phyloP scores from a whole-genome alignment of 768 basidiomycete genomes.

The Trametes coccinea region DNA sequence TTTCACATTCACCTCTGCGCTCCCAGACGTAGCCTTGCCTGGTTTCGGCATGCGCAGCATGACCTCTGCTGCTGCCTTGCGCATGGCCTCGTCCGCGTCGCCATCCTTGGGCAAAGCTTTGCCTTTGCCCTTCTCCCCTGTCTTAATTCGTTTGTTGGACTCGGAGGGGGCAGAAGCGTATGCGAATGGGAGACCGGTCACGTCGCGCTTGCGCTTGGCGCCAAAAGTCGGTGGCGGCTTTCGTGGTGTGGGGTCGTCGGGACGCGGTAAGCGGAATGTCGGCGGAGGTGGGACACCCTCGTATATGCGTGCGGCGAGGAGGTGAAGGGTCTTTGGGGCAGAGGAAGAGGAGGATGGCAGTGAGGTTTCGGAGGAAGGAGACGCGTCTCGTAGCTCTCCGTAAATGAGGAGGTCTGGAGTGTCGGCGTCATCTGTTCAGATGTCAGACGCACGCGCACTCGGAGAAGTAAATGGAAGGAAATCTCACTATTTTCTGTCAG shows the following conservation, averaged over 20 bases:
- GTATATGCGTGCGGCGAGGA: conserved; percentile 60
- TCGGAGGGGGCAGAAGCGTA: conserved; percentile 5
- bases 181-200: conserved; percentile 17
- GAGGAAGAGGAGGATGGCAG: conserved; percentile 29
- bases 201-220: conserved; percentile 28
- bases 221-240: conserved; percentile 48
- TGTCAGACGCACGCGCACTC: neutral
- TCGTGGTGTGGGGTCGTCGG: conserved; percentile 80
- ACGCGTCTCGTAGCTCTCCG: conserved; percentile 36
- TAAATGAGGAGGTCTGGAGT: conserved; percentile 67
- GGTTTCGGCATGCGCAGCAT: conserved; percentile 41
- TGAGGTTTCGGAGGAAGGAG: neutral
- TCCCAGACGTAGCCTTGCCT: neutral
- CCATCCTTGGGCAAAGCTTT: conserved; percentile 20
- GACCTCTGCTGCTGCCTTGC: conserved; percentile 36
- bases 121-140: conserved; percentile 19
- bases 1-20: conserved; percentile 20
- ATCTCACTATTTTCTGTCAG: conserved; percentile 66
- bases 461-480: neutral
- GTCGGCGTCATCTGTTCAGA: conserved; percentile 58
- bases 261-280: conserved; percentile 51
- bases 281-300: conserved; percentile 39
- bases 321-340: conserved; percentile 36
- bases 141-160: conserved; percentile 26
- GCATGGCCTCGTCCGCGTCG: conserved; percentile 31